Base-by-base conservation (phyloP, 768 basidiomycete genomes). In the Termitomyces titanicus region DNA sequence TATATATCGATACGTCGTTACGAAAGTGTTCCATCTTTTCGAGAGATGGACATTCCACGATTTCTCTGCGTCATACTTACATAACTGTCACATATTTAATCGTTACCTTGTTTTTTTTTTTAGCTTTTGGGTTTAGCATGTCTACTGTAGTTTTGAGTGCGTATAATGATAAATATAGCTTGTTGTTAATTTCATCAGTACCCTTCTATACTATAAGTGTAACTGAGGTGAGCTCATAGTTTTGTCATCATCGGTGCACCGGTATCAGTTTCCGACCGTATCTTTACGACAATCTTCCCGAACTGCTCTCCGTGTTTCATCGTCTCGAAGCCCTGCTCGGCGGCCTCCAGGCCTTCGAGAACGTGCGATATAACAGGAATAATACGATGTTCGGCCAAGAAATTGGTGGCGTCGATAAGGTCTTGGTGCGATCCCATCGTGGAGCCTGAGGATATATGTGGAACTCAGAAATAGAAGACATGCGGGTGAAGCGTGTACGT, bases 351-450 rank as follows among this genome's bases (percentile, higher is more conserved):
- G 2, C 88, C 88, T 40, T 83, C 74, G n/a, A 92, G 65, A 25
- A 91, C 79, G 57, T 83, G 77, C 8, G 88, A 86, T 1, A 93
- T 80, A 47, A 87, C 73, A 3, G 91, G 91, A 1, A 82, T 73
- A 54, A 94, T 85, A 44, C 73, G 75, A 59, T 92, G 84, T 63
- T 84, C 68, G 3, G 74, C 70, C 22, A 93, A 68, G 70, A 94
- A 93, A 13, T 71, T 67, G 1, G 89, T 90, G 20, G 89, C 90
- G 31, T 84, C 82, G 50, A 78, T 67, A 55, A 94, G 76, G 70
- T 94, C 91, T 52, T 81, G 76, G 61, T 78, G 81, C 8, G 90
- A 92, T 17, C 90, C 92, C 90, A 94, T 91, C 25, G 86, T 91
- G 1, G 89, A 89, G 34, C 90, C 91, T 91, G 55, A 31, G 40